Conservation (phyloP, 176 grass and related monocot species). For the Avena eriantha region DNA sequence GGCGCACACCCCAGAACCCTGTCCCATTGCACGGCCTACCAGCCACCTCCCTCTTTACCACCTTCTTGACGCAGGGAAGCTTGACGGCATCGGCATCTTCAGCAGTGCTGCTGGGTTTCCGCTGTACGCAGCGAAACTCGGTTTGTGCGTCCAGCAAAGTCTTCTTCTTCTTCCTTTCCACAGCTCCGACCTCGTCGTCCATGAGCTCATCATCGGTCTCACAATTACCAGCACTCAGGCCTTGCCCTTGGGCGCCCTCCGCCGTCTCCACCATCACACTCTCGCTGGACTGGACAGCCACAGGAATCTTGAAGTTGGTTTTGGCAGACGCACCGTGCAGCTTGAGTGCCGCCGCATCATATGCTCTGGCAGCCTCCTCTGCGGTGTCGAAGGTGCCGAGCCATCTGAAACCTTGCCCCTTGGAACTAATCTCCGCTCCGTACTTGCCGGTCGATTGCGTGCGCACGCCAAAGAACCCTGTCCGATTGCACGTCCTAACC, state of each 20-base stretch:
- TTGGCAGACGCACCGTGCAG: neutral
- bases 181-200: neutral
- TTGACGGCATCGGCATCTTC: neutral
- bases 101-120: neutral
- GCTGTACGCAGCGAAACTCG: neutral
- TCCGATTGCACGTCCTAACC: neutral
- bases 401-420: constrained; percentile 48
- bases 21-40: neutral
- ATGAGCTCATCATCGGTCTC: neutral
- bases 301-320: neutral
- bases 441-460: neutral
- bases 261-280: neutral
- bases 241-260: neutral
- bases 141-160: neutral
- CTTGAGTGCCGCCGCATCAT: neutral
- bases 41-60: neutral
- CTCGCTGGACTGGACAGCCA: neutral
- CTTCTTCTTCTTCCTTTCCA: neutral
- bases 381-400: constrained; percentile 88
- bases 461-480: neutral
- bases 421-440: neutral
- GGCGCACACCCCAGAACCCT: constrained; percentile 5
- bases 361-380: constrained; percentile 54
- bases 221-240: neutral
- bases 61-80: neutral